Percentiles rank a stretch among this genome's conserved stretches.
Evolutionary conservation across 345 rosid genomes (phyloP).

Genomic region (Anacardium occidentale): DNA sequence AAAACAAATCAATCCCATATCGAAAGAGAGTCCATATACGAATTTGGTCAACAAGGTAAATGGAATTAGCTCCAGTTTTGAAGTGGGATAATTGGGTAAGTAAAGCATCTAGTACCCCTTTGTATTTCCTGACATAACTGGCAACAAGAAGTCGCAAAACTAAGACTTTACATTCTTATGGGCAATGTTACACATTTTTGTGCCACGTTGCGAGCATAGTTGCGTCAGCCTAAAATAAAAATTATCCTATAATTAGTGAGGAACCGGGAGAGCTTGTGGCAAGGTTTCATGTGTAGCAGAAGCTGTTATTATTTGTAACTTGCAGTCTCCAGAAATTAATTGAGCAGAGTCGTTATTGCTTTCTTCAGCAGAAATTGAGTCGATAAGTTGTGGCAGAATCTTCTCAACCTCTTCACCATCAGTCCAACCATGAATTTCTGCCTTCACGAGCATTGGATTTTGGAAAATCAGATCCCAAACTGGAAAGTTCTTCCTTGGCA

Average conservation of each 20-base stretch:
- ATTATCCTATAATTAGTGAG: conserved; percentile 25
- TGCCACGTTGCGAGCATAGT: not conserved
- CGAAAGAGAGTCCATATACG: too few species aligned
- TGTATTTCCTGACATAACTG: too few species aligned
- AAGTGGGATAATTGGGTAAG: too few species aligned
- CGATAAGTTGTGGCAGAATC: conserved; percentile 38
- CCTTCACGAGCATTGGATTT: conserved; percentile 54
- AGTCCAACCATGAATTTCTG: conserved; percentile 68
- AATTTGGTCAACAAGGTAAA: too few species aligned
- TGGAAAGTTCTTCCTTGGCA: conserved; percentile 90
- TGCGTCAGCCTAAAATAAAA: not conserved
- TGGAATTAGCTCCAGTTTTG: too few species aligned
- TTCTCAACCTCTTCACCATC: conserved; percentile 64
- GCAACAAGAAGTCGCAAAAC: not conserved
- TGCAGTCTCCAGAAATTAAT: conserved; percentile 47
- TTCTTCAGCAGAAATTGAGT: conserved; percentile 24
- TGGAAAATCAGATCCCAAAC: conserved; percentile 67
- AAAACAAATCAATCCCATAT: too few species aligned
- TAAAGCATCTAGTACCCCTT: too few species aligned
- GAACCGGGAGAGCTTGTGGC: conserved; percentile 42
- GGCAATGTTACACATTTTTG: not conserved
- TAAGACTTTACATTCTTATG: not conserved
- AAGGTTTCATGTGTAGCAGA: conserved; percentile 32
- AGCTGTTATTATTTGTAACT: conserved; percentile 38
- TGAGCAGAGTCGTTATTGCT: conserved; percentile 2